Percentiles rank a stretch among this genome's conserved stretches.
These are phyloP conservation scores for Phytomonas sp. DNA, from an alignment of 208 protist genomes.

Conservation along the genomic window DNA sequence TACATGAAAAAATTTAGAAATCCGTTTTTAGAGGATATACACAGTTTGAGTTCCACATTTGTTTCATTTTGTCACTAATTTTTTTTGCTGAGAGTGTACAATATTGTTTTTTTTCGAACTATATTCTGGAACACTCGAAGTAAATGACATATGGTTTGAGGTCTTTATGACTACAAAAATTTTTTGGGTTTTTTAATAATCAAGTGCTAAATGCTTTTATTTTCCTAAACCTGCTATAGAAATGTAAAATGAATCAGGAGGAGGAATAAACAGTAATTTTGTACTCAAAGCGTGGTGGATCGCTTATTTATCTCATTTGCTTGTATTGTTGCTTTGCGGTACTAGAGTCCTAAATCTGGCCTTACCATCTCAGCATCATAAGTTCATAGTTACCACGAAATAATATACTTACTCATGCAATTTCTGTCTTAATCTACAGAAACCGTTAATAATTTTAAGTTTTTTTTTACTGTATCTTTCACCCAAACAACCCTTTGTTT, in stretches of 20 bases:
- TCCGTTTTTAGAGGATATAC: neutral
- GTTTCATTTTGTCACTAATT: neutral
- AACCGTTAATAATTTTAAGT: neutral
- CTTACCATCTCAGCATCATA: neutral
- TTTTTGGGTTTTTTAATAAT: neutral
- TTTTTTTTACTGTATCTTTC: neutral
- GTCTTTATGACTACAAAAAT: neutral
- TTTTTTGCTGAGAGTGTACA: neutral
- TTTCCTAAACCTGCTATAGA: neutral
- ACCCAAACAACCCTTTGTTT: neutral
- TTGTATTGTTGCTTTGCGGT: neutral
- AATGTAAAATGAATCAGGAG: neutral
- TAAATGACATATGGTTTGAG: neutral
- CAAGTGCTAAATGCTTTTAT: neutral
- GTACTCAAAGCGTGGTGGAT: neutral
- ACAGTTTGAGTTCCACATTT: neutral
- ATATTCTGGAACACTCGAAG: neutral
- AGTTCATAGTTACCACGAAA: neutral
- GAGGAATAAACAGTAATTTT: neutral
- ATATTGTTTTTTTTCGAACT: neutral
- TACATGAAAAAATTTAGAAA: slow-evolving; percentile 8
- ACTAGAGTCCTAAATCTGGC: neutral
- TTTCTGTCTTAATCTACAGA: neutral
- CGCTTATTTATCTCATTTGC: neutral
- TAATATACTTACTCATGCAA: neutral